Evolutionary conservation across 306 rosid genomes (phyloP), one percentile per base, ranked within the genome.

Genomic region (Sphenostylis stenocarpa): DNA sequence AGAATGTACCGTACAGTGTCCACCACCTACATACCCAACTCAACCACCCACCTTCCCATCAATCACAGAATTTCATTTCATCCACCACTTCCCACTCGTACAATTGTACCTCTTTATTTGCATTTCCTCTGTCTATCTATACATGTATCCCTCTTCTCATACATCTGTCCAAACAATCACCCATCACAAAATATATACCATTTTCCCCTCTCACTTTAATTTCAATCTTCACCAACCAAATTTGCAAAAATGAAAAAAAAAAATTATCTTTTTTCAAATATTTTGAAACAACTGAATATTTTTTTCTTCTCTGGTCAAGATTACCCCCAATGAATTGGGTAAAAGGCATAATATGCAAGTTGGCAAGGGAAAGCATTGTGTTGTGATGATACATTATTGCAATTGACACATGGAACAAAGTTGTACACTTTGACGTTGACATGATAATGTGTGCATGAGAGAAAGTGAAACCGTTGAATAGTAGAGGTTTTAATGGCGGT

Each of bases 381-480:
- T n/a, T 39, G 26, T 33, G 12, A 56, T 19, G 11, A 61, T 39
- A 51, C 79, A 80, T 72, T 53, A 52, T 63, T 39, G 31, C 39
- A 67, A 83, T n/a, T 73, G 84, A 82, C 73, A 78, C 74, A 47
- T 73, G 85, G 81, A 84, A 83, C 87, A 86, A 84, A 85, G 80
- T 73, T 86, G 85, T 68, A 81, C 38, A 70, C 70, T 86, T 76
- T 78, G 88, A 87, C 88, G 57, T 83, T 85, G 94, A 87, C 89
- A 64, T 15, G n/a, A 70, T 84, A 77, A 70, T 24, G 57, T 21
- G 23, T 47, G 64, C 29, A 48, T 34, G 64, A 12, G 68, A 73
- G 80, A 76, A 77, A 51, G 67, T 53, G 58, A 52, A 70, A 56
- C 53, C 15, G 21, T n/a, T 80, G 24, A 47, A 48, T 19, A 61